Evolutionary conservation across 2,329 filamentous ascomycete species (phyloP), one percentile per base, ranked within the genome.

Genomic region (Annulohypoxylon truncatum): DNA sequence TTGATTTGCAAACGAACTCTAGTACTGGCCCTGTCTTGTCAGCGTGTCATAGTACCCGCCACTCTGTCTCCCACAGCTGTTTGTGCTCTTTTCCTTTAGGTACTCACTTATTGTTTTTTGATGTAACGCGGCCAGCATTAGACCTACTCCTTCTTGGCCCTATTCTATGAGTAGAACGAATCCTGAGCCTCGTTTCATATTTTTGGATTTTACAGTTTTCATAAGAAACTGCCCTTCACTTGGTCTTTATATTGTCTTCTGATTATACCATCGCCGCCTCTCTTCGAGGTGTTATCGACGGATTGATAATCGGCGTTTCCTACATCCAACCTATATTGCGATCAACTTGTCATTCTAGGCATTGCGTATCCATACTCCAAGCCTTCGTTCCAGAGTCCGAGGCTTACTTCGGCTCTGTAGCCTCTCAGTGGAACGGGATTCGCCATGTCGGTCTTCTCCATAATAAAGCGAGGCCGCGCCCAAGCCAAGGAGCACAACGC

Each of bases 371-470:
- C 50, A 15, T 38, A 42, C 29, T 54, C 24, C 4, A 42, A 8
- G 12, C 22, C 22, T 46, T 44, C 22, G 10, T 15, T 20, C 10
- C 33, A 8, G 13, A 55, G 8, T n/a, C 15, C 28, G 35, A 42
- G n/a, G 13, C 24, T 31, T 42, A 15, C 26, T 31, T 29, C 20
- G 22, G 26, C 24, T 33, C 33, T n/a, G 33, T 18, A 46, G 28
- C 42, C 42, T 13, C n/a, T 3, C n/a, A 20, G 2, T 9, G 2
- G 12, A n/a, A 12, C 13, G 35, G 18, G 18, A 46, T 48, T 40
- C 46, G 38, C 53, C 64, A 89, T 89, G 87, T 85, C 87, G 44
- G 82, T 90, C 67, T 86, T 89, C 72, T 84, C 82, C 4, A 79
- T 83, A 60, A 81, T 89, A 73, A 83, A 79, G 72, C 80, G 79